Conservation (phyloP, 495 filamentous ascomycete species). For the Hypoxylon intermedium region DNA sequence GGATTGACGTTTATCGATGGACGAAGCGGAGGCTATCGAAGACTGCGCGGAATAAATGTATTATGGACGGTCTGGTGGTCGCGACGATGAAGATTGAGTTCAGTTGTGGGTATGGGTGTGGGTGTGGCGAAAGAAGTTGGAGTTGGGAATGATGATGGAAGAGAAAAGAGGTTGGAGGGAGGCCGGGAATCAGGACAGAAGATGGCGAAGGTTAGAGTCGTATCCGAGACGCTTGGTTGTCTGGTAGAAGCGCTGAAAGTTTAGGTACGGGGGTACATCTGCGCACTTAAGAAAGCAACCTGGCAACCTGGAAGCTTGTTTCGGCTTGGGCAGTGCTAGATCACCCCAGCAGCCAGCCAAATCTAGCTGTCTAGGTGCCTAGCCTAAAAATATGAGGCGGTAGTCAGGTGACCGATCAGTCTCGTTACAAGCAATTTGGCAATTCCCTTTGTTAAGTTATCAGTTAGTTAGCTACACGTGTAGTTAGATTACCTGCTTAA, state of each 20-base stretch:
- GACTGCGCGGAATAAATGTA: conserved; percentile 18
- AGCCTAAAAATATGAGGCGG: neutral
- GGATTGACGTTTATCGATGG: conserved; percentile 11
- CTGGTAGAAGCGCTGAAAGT: conserved; percentile 15
- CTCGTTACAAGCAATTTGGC: too few species aligned
- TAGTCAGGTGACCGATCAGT: neutral
- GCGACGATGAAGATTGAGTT: conserved; percentile 26
- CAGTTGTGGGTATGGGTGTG: conserved; percentile 24
- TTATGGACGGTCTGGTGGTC: conserved; percentile 4
- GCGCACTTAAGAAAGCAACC: neutral
- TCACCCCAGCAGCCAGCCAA: conserved; percentile 4
- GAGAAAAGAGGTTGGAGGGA: conserved; percentile 36
- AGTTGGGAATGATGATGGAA: conserved; percentile 2
- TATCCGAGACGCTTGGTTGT: conserved; percentile 40
- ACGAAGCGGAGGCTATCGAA: conserved; percentile 11
- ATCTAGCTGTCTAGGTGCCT: too few species aligned
- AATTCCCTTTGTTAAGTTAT: too few species aligned
- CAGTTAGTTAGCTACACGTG: too few species aligned
- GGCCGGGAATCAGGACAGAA: conserved; percentile 30
- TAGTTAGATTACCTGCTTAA: too few species aligned
- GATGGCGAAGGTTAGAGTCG: conserved; percentile 37
- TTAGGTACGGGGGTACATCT: conserved; percentile 15
- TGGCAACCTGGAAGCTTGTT: neutral
- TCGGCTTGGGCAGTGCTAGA: conserved; percentile 11
- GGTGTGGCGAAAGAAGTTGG: conserved; percentile 28